phyloP scores from a whole-genome alignment of 139 green algal genomes.

The Chlamydomonas asymmetrica region DNA sequence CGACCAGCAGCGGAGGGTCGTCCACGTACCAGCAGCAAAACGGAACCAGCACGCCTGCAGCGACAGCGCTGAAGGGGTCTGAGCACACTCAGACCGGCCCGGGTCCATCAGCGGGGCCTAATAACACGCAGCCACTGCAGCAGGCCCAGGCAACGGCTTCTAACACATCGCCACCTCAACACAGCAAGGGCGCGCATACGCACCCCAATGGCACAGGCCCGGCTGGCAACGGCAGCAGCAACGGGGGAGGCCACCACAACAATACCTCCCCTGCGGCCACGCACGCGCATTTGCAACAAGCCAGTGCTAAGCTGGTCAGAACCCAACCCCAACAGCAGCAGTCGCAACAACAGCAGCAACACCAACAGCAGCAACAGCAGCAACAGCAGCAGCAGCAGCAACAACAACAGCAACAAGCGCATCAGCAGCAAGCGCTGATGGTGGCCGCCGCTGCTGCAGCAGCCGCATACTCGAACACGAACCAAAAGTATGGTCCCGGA shows the following conservation, averaged over 20 bases:
- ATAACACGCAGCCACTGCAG: too few species aligned
- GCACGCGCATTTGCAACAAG: background rate
- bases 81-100: too few species aligned
- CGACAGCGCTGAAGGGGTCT: too few species aligned
- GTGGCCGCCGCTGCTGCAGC: background rate
- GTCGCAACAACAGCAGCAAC: background rate
- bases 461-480: too few species aligned
- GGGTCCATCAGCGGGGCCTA: too few species aligned
- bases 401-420: background rate
- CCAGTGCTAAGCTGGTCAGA: background rate
- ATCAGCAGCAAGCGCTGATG: background rate
- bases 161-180: too few species aligned
- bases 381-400: background rate
- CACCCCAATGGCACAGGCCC: background rate
- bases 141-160: too few species aligned
- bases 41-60: too few species aligned
- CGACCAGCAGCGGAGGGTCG: too few species aligned
- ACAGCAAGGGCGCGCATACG: background rate
- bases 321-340: background rate
- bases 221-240: background rate
- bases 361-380: conserved; percentile 1
- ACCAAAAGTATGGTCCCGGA: too few species aligned
- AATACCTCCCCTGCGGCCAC: too few species aligned
- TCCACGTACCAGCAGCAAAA: too few species aligned
- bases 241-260: background rate